A percentile compares a stretch with the other conserved stretches of the same genome.
Evolutionary conservation across 768 basidiomycete species (phyloP).

Genomic region (Pleurotus eryngii): DNA sequence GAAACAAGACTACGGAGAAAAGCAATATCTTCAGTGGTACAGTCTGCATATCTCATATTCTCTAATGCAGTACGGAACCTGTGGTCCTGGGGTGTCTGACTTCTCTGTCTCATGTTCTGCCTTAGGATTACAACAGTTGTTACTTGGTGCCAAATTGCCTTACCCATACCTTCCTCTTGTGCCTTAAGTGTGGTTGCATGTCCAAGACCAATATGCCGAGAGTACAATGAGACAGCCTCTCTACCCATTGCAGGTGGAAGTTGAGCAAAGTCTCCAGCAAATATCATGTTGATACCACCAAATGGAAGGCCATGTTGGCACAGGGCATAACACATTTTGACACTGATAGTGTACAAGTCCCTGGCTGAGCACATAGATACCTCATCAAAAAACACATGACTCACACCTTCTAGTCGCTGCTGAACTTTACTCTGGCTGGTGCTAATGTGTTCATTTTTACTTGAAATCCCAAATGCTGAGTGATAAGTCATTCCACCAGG

Average conservation of each 20-base stretch:
- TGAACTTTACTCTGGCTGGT: constrained; percentile 10
- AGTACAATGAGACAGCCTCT: constrained; percentile 15
- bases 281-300: constrained; percentile 33
- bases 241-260: constrained; percentile 19
- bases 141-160: constrained; percentile 21
- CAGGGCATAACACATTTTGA: constrained; percentile 17
- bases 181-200: not conserved
- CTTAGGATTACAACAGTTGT: constrained; percentile 29
- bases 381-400: constrained; percentile 39
- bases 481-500: constrained; percentile 24
- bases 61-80: constrained; percentile 15
- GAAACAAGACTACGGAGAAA: constrained; percentile 28
- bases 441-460: not conserved
- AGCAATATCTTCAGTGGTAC: constrained; percentile 32
- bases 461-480: constrained; percentile 10
- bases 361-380: constrained; percentile 36
- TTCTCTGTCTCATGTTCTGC: constrained; percentile 28
- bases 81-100: constrained; percentile 11
- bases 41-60: constrained; percentile 26
- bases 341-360: constrained; percentile 28
- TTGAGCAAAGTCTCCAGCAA: constrained; percentile 39
- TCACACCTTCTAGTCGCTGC: constrained; percentile 18
- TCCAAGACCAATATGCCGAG: constrained; percentile 1
- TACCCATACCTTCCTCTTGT: constrained; percentile 22
- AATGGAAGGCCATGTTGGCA: constrained; percentile 19